phyloP scores from a whole-genome alignment of 192 early-diverging fungal species.

The Powellomyces hirtus region DNA sequence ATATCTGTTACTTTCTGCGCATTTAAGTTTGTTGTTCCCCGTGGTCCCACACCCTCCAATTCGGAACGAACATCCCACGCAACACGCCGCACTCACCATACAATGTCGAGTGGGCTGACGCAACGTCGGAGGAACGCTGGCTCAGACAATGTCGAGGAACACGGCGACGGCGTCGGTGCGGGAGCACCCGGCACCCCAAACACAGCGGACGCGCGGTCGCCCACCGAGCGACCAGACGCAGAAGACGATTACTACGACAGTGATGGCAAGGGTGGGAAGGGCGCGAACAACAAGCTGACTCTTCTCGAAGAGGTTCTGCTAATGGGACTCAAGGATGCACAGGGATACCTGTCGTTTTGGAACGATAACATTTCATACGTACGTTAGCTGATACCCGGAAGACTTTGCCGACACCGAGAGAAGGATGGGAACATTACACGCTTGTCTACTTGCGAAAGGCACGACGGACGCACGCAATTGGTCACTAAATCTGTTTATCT shows the following conservation, averaged over 20 bases:
- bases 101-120: conserved; percentile 37
- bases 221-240: background rate
- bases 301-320: conserved; percentile 94
- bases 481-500: no score
- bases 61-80: no score
- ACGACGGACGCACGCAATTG: no score
- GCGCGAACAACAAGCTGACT: conserved; percentile 61
- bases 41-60: no score
- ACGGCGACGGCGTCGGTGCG: background rate
- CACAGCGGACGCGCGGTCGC: background rate
- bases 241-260: conserved; percentile 35
- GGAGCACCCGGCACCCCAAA: background rate
- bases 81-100: background rate
- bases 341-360: conserved; percentile 98
- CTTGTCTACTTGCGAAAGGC: no score
- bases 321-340: conserved; percentile 89
- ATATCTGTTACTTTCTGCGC: no score
- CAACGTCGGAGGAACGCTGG: conserved; percentile 36
- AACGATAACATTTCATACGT: conserved; percentile 98
- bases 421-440: no score
- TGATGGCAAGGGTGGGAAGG: conserved; percentile 34
- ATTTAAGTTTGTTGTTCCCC: no score
- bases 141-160: conserved; percentile 22
- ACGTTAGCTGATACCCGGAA: conserved; percentile 5
- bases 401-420: no score